Base-by-base conservation (phyloP, 768 basidiomycete species). In the Lactarius vividus region DNA sequence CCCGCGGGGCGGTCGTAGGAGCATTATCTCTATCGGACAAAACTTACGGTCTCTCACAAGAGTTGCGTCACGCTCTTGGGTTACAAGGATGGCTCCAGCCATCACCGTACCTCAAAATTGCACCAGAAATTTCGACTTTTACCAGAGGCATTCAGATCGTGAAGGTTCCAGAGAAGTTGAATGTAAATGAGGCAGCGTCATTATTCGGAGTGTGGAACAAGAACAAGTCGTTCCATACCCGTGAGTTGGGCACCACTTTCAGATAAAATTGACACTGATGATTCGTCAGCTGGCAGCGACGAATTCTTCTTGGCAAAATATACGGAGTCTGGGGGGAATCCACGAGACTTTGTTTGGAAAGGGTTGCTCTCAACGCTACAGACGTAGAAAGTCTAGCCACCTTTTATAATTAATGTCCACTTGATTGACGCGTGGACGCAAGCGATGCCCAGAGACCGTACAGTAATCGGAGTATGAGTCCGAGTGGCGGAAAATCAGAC, bases 301-400 rank as follows among this genome's bases (percentile, higher is more conserved):
- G 88, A 91, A 73, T 69, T 86, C 16, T 94, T 95, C 78, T 75
- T 95, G 72, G 78, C 86, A 11, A 92, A 91, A 74, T 94, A 90
- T 69, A 83, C 85, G 1, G 89, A 92, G 71, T 83, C 88, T 8
- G 82, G 82, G 61, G 94, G 93, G 52, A 94, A 94, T 74, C 81
- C 92, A 15, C 80, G 88, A 66, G 86, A 89, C 64, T 92, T 96
- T 70, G 88, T 91, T 33, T 73, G 75, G 75, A 74, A 72, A 60
- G 75, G 74, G 20, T 58, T 77, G 28, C 66, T 77, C 54, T 33
- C 64, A 55, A 72, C 73, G 10, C 66, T 74, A 13, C 61, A 74
- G 60, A 62, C 69, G 28, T 71, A 63, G 49, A 2, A 23, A 11
- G 15, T 9, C 16, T 28, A 42, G 13, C 26, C 13, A 13, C 16